These are phyloP conservation scores for Saccharomycopsis lassenensis DNA, from an alignment of 805 yeast genomes.

Conservation along the genomic window DNA sequence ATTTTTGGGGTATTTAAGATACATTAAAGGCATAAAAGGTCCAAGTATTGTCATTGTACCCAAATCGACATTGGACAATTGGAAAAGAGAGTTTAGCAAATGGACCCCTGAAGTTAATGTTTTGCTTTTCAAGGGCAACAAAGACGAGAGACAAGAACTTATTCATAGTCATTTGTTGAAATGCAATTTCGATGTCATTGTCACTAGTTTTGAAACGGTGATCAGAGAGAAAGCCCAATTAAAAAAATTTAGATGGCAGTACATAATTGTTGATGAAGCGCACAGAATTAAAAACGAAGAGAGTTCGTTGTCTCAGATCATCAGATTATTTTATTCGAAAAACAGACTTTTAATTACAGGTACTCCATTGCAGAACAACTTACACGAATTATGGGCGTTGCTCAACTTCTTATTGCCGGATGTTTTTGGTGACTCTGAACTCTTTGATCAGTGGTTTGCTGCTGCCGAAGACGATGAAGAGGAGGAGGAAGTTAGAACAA, in stretches of 20 bases:
- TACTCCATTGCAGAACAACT: slow-evolving; percentile 88
- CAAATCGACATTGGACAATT: slow-evolving; percentile 88
- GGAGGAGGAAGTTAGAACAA: too few relatives aligned
- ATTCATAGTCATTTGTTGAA: slow-evolving; percentile 49
- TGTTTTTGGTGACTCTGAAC: slow-evolving; percentile 83
- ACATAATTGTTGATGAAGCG: slow-evolving; percentile 90
- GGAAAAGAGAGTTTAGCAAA: slow-evolving; percentile 87
- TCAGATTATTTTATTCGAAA: slow-evolving; percentile 75
- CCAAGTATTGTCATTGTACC: slow-evolving; percentile 92
- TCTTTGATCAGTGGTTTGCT: slow-evolving; percentile 87
- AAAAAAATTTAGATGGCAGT: slow-evolving; percentile 85
- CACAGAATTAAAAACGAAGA: slow-evolving; percentile 95
- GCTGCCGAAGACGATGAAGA: slow-evolving; percentile 30
- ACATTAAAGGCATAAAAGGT: slow-evolving; percentile 67
- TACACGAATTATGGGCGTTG: slow-evolving; percentile 95
- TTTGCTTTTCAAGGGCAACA: slow-evolving; percentile 79
- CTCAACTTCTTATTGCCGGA: slow-evolving; percentile 86
- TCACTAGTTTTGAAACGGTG: slow-evolving; percentile 90
- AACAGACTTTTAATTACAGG: slow-evolving; percentile 87
- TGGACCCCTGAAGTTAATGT: slow-evolving; percentile 96
- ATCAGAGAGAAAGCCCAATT: slow-evolving; percentile 75
- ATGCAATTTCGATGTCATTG: slow-evolving; percentile 79
- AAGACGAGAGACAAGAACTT: slow-evolving; percentile 60
- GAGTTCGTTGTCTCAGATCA: slow-evolving; percentile 83
- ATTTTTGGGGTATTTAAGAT: slow-evolving; percentile 79